Evolutionary conservation across 2,329 filamentous ascomycete species (phyloP).

Genomic region (Pestalotiopsis fici): DNA sequence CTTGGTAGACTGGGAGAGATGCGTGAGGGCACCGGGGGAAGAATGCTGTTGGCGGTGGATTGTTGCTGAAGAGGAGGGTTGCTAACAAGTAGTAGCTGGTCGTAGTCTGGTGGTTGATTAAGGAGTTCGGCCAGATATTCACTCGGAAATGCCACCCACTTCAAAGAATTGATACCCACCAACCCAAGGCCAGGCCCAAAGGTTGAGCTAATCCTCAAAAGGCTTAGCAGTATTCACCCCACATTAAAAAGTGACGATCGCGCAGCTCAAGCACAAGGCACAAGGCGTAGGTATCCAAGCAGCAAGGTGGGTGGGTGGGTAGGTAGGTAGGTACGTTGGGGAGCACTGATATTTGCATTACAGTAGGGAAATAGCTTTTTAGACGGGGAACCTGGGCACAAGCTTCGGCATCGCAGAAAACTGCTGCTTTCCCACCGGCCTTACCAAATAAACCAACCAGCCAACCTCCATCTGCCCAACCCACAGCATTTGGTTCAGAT

Average conservation of each 20-base stretch:
- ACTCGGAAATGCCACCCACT: conserved; percentile 11
- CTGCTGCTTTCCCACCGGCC: too few species aligned
- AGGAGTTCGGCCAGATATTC: conserved; percentile 36
- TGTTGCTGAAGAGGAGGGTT: neutral
- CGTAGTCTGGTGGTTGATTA: conserved; percentile 14
- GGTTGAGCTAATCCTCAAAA: neutral
- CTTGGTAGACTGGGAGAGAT: neutral
- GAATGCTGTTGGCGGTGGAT: neutral
- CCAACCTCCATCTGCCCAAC: neutral
- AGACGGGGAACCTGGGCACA: neutral
- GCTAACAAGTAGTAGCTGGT: neutral
- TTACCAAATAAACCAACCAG: neutral
- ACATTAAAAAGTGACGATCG: conserved; percentile 3
- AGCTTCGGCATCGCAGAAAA: neutral
- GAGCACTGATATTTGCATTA: neutral
- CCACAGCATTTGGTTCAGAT: conserved; percentile 23
- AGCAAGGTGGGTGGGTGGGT: neutral
- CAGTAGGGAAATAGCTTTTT: neutral
- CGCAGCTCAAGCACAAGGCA: neutral
- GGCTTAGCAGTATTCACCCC: neutral
- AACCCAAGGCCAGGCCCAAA: neutral
- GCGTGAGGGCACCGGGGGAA: neutral
- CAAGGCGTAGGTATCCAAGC: neutral
- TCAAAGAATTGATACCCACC: conserved; percentile 5
- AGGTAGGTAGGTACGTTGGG: neutral